Evolutionary conservation across 2,329 filamentous ascomycete genomes (phyloP).

Genomic region (Fusarium verrucosum): DNA sequence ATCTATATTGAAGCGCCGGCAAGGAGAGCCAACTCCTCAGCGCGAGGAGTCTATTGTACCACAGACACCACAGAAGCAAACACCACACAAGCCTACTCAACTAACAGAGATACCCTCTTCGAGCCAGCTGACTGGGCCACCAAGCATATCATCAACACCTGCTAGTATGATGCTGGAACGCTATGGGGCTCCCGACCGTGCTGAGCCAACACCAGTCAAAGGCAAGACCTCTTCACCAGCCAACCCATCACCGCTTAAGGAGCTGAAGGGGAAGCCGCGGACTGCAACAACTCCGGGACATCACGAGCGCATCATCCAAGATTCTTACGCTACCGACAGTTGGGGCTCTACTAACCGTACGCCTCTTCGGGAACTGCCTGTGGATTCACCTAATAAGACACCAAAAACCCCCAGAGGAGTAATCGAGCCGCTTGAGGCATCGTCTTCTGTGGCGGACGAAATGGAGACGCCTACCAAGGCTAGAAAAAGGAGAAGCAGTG

Average conservation of each 20-base stretch:
- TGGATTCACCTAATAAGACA: conserved; percentile 27
- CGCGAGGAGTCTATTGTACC: conserved; percentile 52
- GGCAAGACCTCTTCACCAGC: conserved; percentile 46
- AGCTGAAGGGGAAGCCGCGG: conserved; percentile 36
- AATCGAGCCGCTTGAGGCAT: conserved; percentile 32
- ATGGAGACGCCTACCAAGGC: conserved; percentile 41
- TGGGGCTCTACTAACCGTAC: conserved; percentile 42
- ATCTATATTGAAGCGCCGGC: conserved; percentile 27
- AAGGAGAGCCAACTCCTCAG: neutral
- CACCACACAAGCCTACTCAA: conserved; percentile 47
- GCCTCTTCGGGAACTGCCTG: conserved; percentile 28
- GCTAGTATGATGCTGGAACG: conserved; percentile 53
- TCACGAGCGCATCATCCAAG: conserved; percentile 53
- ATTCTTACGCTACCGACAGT: conserved; percentile 56
- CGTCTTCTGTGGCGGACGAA: conserved; percentile 37
- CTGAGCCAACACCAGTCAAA: conserved; percentile 52
- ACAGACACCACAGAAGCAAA: conserved; percentile 55
- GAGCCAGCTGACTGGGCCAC: conserved; percentile 49
- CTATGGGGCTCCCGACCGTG: conserved; percentile 49
- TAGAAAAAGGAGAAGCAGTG: conserved; percentile 30
- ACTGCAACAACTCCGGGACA: conserved; percentile 30
- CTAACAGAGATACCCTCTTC: conserved; percentile 58
- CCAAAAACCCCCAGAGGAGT: conserved; percentile 15
- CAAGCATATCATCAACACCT: conserved; percentile 52
- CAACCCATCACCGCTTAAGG: conserved; percentile 34